Evolutionary conservation across 352 stramenopile species (phyloP).

Genomic region (Pythium graminicola): DNA sequence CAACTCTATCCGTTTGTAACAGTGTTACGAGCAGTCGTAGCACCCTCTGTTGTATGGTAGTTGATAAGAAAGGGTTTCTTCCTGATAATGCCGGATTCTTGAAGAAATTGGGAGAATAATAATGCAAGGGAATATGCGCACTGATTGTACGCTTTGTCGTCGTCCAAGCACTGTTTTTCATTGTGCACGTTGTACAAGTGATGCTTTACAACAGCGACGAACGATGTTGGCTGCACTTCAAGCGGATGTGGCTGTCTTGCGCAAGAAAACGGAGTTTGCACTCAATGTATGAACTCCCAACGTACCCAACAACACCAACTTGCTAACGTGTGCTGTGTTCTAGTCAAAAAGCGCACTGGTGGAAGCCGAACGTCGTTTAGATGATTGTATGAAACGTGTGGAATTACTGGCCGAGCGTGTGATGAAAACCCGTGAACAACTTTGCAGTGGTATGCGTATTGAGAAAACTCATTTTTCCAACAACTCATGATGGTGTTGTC

Average conservation of each 20-base stretch:
- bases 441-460: slow-evolving; percentile 72
- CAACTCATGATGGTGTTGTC: not conserved
- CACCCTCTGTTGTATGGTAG: too few species aligned
- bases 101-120: too few species aligned
- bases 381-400: slow-evolving; percentile 50
- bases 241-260: slow-evolving; percentile 70
- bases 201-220: slow-evolving; percentile 65
- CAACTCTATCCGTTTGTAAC: too few species aligned
- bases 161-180: slow-evolving; percentile 41
- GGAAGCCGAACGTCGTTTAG: slow-evolving; percentile 42
- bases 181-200: slow-evolving; percentile 58
- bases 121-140: too few species aligned
- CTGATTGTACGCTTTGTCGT: slow-evolving; percentile 56
- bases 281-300: too few species aligned
- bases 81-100: too few species aligned
- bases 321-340: too few species aligned
- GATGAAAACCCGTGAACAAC: slow-evolving; percentile 60
- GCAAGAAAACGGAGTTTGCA: slow-evolving; percentile 68
- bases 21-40: too few species aligned
- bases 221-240: slow-evolving; percentile 70
- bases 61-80: too few species aligned
- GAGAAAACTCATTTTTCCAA: too few species aligned
- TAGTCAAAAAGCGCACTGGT: slow-evolving; percentile 49
- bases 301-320: too few species aligned
- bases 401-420: slow-evolving; percentile 48